Percentiles rank a stretch among this genome's conserved stretches.
These are phyloP conservation scores for Mycena sp. DNA, from an alignment of 1,284 basidiomycete species.

Conservation along the genomic window DNA sequence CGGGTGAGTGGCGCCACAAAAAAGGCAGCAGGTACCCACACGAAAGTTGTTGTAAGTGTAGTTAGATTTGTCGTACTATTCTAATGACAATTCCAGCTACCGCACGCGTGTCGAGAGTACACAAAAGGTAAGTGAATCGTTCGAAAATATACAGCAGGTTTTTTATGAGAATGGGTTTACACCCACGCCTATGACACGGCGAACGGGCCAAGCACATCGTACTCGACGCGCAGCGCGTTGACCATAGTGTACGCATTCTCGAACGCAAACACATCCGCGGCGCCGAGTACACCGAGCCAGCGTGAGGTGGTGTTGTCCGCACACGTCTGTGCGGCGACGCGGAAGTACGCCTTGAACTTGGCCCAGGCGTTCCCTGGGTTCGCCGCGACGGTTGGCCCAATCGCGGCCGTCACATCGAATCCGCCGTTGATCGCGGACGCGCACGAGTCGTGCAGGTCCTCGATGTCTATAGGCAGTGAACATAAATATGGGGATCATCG, in stretches of 20 bases:
- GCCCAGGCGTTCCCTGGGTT: slow-evolving; percentile 12
- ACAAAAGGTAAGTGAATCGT: slow-evolving; percentile 4
- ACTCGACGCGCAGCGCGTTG: not conserved
- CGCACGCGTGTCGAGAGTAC: not conserved
- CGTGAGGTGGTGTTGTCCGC: slow-evolving; percentile 3
- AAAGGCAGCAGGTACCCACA: not conserved
- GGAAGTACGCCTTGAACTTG: slow-evolving; percentile 13
- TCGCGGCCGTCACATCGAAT: slow-evolving; percentile 12
- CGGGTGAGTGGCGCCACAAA: not conserved
- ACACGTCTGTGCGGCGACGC: slow-evolving; percentile 9
- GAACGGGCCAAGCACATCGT: slow-evolving; percentile 3
- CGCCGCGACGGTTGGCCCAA: slow-evolving; percentile 13
- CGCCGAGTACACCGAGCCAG: slow-evolving; percentile 3
- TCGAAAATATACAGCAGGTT: slow-evolving; percentile 8
- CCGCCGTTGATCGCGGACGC: slow-evolving; percentile 2
- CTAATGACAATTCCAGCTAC: slow-evolving; percentile 2
- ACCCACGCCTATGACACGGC: slow-evolving; percentile 4
- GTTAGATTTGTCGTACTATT: not conserved
- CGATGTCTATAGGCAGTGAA: slow-evolving; percentile 4
- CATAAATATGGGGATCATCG: not conserved
- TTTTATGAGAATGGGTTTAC: slow-evolving; percentile 4
- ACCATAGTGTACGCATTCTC: slow-evolving; percentile 10
- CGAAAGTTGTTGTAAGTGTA: not conserved
- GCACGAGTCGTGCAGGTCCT: slow-evolving; percentile 13
- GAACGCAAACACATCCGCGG: slow-evolving; percentile 12